phyloP scores from a whole-genome alignment of 192 early-diverging fungal genomes.

The Rhizophagus clarus region DNA sequence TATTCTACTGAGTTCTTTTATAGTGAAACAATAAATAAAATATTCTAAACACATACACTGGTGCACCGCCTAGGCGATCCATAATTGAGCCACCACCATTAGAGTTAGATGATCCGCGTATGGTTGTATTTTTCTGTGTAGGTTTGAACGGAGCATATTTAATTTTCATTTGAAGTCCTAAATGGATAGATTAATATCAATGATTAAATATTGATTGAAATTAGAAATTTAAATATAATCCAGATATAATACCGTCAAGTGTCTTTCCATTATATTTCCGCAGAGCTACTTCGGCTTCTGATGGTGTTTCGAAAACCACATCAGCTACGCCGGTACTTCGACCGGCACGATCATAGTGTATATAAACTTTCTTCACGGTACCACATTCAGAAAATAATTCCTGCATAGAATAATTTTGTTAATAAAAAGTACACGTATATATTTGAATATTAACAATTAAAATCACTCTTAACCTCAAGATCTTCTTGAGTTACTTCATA shows the following conservation, averaged over 20 bases:
- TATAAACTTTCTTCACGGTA: conserved; percentile 40
- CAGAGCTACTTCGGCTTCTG: conserved; percentile 48
- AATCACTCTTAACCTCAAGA: conserved; percentile 40
- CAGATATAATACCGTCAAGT: conserved; percentile 47
- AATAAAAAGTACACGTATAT: not conserved
- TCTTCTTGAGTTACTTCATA: conserved; percentile 62
- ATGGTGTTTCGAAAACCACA: conserved; percentile 43
- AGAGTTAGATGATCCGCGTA: not conserved
- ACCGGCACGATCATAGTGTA: conserved; percentile 56
- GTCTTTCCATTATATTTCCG: conserved; percentile 53
- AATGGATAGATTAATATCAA: not conserved
- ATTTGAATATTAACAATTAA: conserved; percentile 4
- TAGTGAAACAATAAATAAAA: not conserved
- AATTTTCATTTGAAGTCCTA: conserved; percentile 29
- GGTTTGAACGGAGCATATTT: conserved; percentile 26
- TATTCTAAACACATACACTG: conserved; percentile 15
- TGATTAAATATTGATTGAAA: not conserved
- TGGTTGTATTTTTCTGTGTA: not conserved
- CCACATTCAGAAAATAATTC: conserved; percentile 56
- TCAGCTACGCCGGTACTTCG: conserved; percentile 55
- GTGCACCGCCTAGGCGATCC: conserved; percentile 23
- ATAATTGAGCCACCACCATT: conserved; percentile 19
- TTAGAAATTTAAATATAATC: not conserved
- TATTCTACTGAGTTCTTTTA: too few relatives aligned
- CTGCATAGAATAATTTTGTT: conserved; percentile 29